phyloP scores from a whole-genome alignment of 176 grass and related monocot genomes.

The Elymus sibiricus region DNA sequence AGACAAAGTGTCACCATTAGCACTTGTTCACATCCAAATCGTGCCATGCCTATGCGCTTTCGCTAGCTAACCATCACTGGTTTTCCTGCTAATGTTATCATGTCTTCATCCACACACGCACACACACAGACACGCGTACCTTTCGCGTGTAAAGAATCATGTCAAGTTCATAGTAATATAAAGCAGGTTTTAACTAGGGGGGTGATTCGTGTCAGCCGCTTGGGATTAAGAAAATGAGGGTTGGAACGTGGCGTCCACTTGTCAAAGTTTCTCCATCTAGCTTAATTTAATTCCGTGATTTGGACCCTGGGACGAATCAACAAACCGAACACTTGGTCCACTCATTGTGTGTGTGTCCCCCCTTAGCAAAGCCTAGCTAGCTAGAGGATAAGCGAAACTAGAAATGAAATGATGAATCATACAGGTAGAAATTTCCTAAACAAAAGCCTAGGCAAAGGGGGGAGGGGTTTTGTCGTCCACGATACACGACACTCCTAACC shows the following conservation, averaged over 20 bases:
- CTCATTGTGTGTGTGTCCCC: neutral
- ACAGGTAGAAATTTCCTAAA: neutral
- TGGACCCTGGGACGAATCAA: neutral
- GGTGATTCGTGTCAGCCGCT: neutral
- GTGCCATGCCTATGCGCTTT: neutral
- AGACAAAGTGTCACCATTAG: neutral
- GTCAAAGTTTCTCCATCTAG: neutral
- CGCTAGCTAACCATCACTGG: neutral
- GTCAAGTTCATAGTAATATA: neutral
- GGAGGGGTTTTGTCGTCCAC: too few relatives aligned
- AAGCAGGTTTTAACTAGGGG: neutral
- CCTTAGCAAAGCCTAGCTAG: neutral
- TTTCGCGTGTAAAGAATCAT: neutral
- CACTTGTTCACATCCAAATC: neutral
- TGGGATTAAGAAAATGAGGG: neutral
- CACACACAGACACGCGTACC: neutral
- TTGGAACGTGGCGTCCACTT: constrained; percentile 8
- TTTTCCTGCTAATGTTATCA: neutral
- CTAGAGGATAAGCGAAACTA: neutral
- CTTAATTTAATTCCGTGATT: neutral
- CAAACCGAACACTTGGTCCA: constrained; percentile 7
- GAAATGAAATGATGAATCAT: neutral
- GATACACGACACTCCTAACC: too few relatives aligned
- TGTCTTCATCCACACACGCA: neutral
- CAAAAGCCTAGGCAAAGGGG: neutral